Evolutionary conservation across 176 grass and related monocot genomes (phyloP).

Genomic region (Poa pratensis): DNA sequence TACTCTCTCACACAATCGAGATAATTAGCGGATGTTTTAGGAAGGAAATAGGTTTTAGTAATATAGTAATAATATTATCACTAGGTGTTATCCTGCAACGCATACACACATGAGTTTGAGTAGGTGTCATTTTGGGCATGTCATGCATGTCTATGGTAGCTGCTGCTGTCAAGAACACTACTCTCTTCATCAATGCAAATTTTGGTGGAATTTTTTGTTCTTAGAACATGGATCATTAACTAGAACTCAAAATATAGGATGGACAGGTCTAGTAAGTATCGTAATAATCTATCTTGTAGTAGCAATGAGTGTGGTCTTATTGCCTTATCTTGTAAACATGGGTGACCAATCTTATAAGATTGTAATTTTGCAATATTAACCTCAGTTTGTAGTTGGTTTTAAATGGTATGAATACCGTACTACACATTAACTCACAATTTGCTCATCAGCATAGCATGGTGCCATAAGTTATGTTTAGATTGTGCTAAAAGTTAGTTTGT

Average conservation of each 20-base stretch:
- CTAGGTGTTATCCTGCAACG: neutral
- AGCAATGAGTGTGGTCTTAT: neutral
- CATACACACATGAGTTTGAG: neutral
- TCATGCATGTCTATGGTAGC: conserved; percentile 27
- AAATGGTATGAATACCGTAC: conserved; percentile 14
- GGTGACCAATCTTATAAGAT: neutral
- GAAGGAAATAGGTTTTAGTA: neutral
- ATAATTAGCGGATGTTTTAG: neutral
- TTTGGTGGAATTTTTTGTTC: neutral
- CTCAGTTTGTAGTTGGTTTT: neutral
- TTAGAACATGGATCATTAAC: conserved; percentile 4
- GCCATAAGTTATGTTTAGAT: conserved; percentile 10
- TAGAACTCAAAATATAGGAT: neutral
- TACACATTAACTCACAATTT: conserved; percentile 5
- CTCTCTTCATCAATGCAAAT: conserved; percentile 1
- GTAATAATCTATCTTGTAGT: neutral
- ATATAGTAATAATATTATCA: neutral
- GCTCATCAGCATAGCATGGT: neutral
- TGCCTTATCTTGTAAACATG: conserved; percentile 36
- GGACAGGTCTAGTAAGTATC: neutral
- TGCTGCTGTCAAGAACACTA: neutral
- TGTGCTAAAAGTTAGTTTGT: neutral
- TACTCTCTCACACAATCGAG: neutral
- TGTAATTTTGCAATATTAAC: conserved; percentile 15
- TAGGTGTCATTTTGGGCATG: conserved; percentile 6